These are phyloP conservation scores for Houttuynia cordata DNA, from an alignment of 164 flowering plant genomes.

Conservation along the genomic window DNA sequence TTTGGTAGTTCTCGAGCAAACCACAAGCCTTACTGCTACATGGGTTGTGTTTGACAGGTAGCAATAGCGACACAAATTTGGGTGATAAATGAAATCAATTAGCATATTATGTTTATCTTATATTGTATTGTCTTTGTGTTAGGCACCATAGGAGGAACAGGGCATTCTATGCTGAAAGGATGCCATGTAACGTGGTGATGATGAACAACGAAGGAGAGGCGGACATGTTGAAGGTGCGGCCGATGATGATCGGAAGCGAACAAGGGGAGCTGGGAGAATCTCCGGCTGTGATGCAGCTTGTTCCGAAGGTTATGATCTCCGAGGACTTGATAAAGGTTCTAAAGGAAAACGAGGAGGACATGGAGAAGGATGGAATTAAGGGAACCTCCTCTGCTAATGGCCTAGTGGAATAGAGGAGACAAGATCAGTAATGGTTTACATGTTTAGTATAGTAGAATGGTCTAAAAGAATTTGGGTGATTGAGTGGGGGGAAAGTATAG, in stretches of 20 bases:
- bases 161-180: slow-evolving; percentile 25
- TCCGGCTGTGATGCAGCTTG: slow-evolving; percentile 8
- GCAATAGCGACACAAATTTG: no score
- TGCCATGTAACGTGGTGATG: slow-evolving; percentile 37
- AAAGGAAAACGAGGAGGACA: slow-evolving; percentile 3
- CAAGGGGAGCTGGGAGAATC: slow-evolving; percentile 7
- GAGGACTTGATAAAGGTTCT: slow-evolving; percentile 5
- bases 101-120: no score
- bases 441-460: no score
- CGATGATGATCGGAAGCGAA: slow-evolving; percentile 9
- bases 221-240: slow-evolving; percentile 24
- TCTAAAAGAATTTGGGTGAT: no score
- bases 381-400: background rate
- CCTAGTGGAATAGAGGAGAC: background rate
- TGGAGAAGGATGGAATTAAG: background rate
- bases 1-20: slow-evolving; percentile 24
- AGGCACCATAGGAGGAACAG: slow-evolving; percentile 33
- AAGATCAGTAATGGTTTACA: no score
- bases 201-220: slow-evolving; percentile 31
- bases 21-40: slow-evolving; percentile 28
- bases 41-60: slow-evolving; percentile 32
- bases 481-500: no score
- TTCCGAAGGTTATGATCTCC: slow-evolving; percentile 13
- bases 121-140: background rate
- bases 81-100: no score